Evolutionary conservation across 2,329 filamentous ascomycete genomes (phyloP).

Genomic region (Sphaerulina musiva): DNA sequence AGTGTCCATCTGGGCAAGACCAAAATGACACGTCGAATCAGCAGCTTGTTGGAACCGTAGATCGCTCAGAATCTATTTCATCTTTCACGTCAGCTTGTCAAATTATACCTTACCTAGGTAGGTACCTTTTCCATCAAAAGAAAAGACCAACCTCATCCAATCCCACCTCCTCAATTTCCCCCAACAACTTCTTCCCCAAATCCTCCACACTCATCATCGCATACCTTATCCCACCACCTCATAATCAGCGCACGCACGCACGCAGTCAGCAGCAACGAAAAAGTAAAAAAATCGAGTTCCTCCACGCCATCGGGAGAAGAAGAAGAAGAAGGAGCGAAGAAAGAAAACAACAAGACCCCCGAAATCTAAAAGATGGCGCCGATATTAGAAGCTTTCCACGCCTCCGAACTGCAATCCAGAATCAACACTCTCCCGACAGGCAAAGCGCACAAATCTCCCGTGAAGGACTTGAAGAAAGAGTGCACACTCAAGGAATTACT

Average conservation of each 20-base stretch:
- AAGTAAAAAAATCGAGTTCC: too few relatives aligned
- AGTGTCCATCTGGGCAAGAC: slow-evolving; percentile 44
- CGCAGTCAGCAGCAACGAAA: too few relatives aligned
- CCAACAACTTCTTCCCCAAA: slow-evolving; percentile 50
- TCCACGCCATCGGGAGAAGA: background rate
- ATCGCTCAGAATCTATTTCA: slow-evolving; percentile 37
- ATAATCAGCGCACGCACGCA: background rate
- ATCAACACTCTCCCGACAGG: slow-evolving; percentile 48
- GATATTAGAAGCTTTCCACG: slow-evolving; percentile 48
- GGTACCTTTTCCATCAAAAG: background rate
- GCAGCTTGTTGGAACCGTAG: slow-evolving; percentile 29
- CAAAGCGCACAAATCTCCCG: slow-evolving; percentile 48
- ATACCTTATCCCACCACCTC: slow-evolving; percentile 8
- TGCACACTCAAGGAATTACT: slow-evolving; percentile 55
- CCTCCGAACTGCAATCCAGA: slow-evolving; percentile 46
- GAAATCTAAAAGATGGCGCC: slow-evolving; percentile 46
- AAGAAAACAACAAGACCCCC: too few relatives aligned
- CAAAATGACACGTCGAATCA: slow-evolving; percentile 31
- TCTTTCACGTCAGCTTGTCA: slow-evolving; percentile 7
- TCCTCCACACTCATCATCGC: slow-evolving; percentile 35
- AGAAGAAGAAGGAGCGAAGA: too few relatives aligned
- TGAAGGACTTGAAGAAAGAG: slow-evolving; percentile 42
- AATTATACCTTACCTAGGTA: background rate
- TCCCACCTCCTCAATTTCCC: slow-evolving; percentile 44
- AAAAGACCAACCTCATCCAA: slow-evolving; percentile 45